A percentile compares a stretch with the other conserved stretches of the same genome.
These are phyloP conservation scores for Beauveria brongniartii DNA, from an alignment of 2,329 filamentous ascomycete species.

Conservation along the genomic window DNA sequence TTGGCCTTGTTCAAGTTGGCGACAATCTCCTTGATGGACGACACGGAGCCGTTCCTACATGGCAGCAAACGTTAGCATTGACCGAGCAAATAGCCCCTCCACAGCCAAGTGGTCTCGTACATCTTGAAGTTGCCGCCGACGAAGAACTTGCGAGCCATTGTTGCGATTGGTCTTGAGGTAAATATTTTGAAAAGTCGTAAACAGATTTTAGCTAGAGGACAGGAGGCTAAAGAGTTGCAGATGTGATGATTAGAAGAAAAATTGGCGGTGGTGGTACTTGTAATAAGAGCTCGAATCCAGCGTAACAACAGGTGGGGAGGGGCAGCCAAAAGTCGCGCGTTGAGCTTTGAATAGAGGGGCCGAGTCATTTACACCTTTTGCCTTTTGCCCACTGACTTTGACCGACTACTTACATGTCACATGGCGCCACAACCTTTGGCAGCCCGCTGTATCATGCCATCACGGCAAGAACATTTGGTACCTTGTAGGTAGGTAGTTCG, in stretches of 20 bases:
- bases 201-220: background rate
- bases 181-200: background rate
- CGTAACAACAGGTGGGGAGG: background rate
- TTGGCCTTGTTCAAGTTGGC: conserved; percentile 78
- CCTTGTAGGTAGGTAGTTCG: no score
- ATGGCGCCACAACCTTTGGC: no score
- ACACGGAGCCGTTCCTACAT: conserved; percentile 80
- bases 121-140: conserved; percentile 99
- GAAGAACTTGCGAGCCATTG: conserved; percentile 92
- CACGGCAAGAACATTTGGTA: no score
- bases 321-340: conserved; percentile 9
- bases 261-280: background rate
- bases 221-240: background rate
- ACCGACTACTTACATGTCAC: no score
- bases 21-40: conserved; percentile 87
- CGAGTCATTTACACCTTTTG: no score
- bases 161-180: conserved; percentile 32
- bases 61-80: background rate
- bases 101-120: conserved; percentile 41
- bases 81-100: conserved; percentile 3
- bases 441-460: no score
- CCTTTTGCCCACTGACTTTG: no score
- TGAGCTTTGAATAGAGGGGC: background rate
- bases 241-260: conserved; percentile 1
- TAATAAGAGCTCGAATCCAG: background rate